Percentiles rank a stretch among this genome's conserved stretches.
Evolutionary conservation across 169 alveolate species (phyloP).

Genomic region (Toxoplasma gondii): DNA sequence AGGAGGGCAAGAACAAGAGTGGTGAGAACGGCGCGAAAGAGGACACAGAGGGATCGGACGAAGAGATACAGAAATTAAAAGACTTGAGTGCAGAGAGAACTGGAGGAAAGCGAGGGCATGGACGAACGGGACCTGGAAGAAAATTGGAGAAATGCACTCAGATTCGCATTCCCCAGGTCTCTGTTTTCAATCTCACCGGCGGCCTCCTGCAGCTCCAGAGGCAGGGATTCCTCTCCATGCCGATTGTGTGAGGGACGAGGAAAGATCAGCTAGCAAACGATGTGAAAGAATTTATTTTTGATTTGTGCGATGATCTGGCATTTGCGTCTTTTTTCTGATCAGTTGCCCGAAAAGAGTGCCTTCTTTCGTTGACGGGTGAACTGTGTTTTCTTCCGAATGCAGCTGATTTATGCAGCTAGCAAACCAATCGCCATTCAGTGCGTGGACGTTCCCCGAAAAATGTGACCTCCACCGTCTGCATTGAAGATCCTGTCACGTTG

Average conservation of each 20-base stretch:
- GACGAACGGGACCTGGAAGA: not conserved
- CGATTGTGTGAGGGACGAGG: not conserved
- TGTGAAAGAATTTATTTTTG: no score
- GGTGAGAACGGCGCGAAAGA: not conserved
- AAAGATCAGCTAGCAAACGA: no score
- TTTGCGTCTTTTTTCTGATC: no score
- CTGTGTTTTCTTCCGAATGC: no score
- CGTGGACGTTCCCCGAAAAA: no score
- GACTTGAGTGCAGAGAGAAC: not conserved
- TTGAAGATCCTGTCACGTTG: no score
- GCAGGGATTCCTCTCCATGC: not conserved
- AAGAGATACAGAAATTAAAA: not conserved
- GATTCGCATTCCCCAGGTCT: not conserved
- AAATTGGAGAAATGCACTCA: not conserved
- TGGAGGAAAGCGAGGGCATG: not conserved
- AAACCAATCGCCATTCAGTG: no score
- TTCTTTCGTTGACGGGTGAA: no score
- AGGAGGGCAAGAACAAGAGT: not conserved
- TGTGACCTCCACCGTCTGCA: no score
- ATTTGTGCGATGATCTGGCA: no score
- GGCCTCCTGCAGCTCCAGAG: slow-evolving; percentile 21
- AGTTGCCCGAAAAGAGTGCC: no score
- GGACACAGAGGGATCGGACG: not conserved
- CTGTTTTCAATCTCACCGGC: not conserved
- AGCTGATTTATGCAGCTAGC: no score